Base-by-base conservation (phyloP, 139 green algal genomes). In the Diplosphaera chodatii region DNA sequence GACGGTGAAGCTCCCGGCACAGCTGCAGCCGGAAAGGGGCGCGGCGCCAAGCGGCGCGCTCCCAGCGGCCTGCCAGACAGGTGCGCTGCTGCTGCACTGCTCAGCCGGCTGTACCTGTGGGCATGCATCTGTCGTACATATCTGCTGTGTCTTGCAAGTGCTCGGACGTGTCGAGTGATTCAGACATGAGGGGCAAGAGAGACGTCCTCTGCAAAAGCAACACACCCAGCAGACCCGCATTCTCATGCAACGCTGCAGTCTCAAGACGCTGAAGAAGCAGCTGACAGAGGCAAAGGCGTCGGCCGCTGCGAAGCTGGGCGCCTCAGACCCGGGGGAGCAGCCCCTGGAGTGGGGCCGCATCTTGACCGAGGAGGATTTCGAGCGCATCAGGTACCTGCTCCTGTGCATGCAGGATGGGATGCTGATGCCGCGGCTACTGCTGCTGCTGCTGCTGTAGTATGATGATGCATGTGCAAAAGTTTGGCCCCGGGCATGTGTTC, bases 321-420 rank as follows among this genome's bases (percentile, higher is more conserved):
- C 55, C 33, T 20, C 70, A 22, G 30, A 40, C 31, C 40, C 63
- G 48, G 48, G 16, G 18, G 37, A 22, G 27, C 34, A 64, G 65
- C 86, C 77, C 1, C 78, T 91, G 29, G 88, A 96, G 68, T 85
- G 73, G 68, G 86, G 85, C 25, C 79, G 91, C 32, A 89, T 97
- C 63, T 74, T 97, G 33, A 91, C 79, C 16, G 74, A 84, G 23
- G 88, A 95, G 67, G 92, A 97, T 81, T 97, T 97, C 80, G 83
- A 84, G 25, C 77, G 82, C 63, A 97, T 97, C 74, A 76, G 76
- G 76, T 76, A 77, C 21, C 73, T 87, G 25, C 6, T 48, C 10
- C 37, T 48, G 37, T 48, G 37, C 37, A 48, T 48, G 8, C 37
- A 48, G 10, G 8, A 48, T 48, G 8, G 8, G 10, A 48, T 48